Base-by-base conservation (phyloP, 148 eudicot species). In the Fagopyrum homotropicum region DNA sequence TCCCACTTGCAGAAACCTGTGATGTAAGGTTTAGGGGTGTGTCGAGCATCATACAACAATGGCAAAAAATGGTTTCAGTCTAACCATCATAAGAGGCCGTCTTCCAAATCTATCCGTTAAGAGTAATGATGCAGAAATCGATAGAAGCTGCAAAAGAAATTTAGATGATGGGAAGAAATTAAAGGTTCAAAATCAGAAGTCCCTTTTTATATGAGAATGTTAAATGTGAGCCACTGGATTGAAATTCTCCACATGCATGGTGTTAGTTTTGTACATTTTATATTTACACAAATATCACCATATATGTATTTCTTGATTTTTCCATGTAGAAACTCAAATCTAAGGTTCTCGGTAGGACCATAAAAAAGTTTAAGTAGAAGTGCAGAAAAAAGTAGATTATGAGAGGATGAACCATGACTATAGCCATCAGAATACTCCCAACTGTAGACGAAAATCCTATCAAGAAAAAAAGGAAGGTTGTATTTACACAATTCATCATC, bases 11-110 rank as follows among this genome's bases (percentile, higher is more conserved):
- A 40, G 84, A 81, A 55, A 70, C 71, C 87, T 84, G 79, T 45
- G 57, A 75, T 29, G 16, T 61, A 30, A 7, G 0, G 9, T 57
- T 61, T 3, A 26, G 5, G 9, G 11, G 29, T 9, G 44, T 29
- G 2, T 0, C 29, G 44, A 9, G 29, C n/a, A 63, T 29, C 50
- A 22, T 12, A 17, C 70, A 30, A 14, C 7, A 64, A 4, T 14
- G 35, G 35, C 35, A 30, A 49, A 30, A 30, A 30, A 49, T 6
- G 52, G 10, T 8, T 49, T 9, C 9, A 49, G 6, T 49, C 52
- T 49, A 69, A 80, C 81, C 82, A 84, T 81, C 63, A 84, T 26
- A 74, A 84, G 83, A 16, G 80, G 82, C 26, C 82, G 78, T 54
- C 86, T 81, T 48, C 86, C 86, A 47, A 51, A 73, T 52, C 63